These are phyloP conservation scores for Aspergillus indologenus DNA, from an alignment of 495 filamentous ascomycete genomes.

Conservation along the genomic window DNA sequence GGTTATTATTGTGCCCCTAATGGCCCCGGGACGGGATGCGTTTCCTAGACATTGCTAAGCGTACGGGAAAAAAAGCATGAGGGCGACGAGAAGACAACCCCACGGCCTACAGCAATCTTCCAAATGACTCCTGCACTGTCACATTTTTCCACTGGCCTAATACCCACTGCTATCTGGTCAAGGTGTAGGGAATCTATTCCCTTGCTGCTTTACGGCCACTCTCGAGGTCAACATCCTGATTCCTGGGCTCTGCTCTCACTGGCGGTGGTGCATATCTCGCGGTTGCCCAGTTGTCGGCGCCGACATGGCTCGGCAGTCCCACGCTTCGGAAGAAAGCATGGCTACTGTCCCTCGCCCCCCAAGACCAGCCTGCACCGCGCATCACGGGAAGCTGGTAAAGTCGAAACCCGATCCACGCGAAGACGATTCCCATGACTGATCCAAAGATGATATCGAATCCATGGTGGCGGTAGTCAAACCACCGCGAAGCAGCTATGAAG, in stretches of 20 bases:
- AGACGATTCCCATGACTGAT: conserved; percentile 51
- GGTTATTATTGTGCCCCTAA: background rate
- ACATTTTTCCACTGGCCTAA: background rate
- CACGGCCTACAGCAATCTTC: background rate
- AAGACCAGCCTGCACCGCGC: conserved; percentile 55
- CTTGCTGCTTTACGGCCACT: conserved; percentile 16
- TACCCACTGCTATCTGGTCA: background rate
- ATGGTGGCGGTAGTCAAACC: conserved; percentile 60
- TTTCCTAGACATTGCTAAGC: background rate
- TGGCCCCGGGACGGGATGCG: background rate
- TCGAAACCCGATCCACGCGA: conserved; percentile 55
- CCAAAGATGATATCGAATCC: conserved; percentile 65
- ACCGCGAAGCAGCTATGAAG: conserved; percentile 62
- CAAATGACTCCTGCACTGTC: background rate
- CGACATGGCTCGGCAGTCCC: conserved; percentile 50
- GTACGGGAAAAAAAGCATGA: too few species aligned
- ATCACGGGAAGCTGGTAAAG: conserved; percentile 69
- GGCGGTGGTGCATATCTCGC: background rate
- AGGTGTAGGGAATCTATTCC: conserved; percentile 8
- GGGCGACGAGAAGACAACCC: background rate
- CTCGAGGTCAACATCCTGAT: conserved; percentile 17
- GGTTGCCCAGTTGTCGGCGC: conserved; percentile 33
- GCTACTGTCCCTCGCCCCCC: conserved; percentile 40
- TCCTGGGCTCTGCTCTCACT: conserved; percentile 2
- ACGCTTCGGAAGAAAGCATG: conserved; percentile 59